These are phyloP conservation scores for Ajuga chamaepitys DNA, from an alignment of 257 asterid genomes.

Conservation along the genomic window DNA sequence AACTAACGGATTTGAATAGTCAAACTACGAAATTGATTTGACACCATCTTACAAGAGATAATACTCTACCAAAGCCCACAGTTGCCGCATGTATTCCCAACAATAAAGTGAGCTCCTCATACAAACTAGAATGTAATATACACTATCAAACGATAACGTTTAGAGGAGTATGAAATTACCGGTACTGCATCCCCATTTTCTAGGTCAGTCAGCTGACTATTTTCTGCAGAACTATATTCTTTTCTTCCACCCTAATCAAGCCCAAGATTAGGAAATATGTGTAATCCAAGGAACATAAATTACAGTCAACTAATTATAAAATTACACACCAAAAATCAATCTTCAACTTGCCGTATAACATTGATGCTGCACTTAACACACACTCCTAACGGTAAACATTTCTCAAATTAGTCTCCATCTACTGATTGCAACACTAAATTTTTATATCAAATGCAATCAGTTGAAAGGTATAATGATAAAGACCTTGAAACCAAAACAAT, in stretches of 20 bases:
- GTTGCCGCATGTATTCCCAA: constrained; percentile 50
- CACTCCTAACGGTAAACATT: too few species aligned
- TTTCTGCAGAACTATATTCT: constrained; percentile 27
- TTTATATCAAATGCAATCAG: too few species aligned
- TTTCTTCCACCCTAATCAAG: constrained; percentile 44
- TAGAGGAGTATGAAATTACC: constrained; percentile 31
- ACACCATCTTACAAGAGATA: constrained; percentile 55
- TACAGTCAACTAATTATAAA: neutral
- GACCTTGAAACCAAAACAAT: too few species aligned
- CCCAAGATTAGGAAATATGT: constrained; percentile 9
- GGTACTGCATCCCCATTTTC: constrained; percentile 62
- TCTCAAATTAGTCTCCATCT: too few species aligned
- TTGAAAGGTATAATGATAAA: too few species aligned
- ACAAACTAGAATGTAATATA: neutral
- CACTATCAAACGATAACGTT: neutral
- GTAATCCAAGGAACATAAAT: neutral
- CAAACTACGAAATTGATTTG: neutral
- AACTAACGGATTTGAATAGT: neutral
- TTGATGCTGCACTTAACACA: neutral
- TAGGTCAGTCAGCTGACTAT: constrained; percentile 55
- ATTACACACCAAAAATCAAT: neutral
- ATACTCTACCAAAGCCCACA: constrained; percentile 69
- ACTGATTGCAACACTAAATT: too few species aligned
- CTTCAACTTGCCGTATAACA: neutral
- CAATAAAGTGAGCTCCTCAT: constrained; percentile 16